Evolutionary conservation across 768 basidiomycete genomes (phyloP).

Genomic region (Xerocomus spinulosus): DNA sequence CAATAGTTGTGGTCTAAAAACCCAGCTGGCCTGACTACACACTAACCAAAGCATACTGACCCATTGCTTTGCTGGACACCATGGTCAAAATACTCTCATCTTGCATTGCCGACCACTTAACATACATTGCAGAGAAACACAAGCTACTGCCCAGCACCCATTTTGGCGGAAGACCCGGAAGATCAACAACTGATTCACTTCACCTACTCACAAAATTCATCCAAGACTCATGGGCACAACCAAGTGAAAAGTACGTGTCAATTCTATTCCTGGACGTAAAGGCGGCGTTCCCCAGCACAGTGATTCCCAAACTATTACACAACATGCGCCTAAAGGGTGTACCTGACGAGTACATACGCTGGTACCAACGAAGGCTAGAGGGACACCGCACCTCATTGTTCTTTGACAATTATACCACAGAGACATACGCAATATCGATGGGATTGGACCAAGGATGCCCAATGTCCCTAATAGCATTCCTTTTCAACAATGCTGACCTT

Average conservation of each 20-base stretch:
- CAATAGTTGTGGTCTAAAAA: slow-evolving; percentile 32
- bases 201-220: not conserved
- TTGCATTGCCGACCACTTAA: not conserved
- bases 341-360: no score
- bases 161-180: not conserved
- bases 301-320: no score
- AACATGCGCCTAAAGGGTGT: no score
- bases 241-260: not conserved
- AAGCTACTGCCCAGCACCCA: not conserved
- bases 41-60: no score
- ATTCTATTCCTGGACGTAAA: not conserved
- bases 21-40: slow-evolving; percentile 32
- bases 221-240: not conserved
- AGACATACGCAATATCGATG: no score
- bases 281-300: no score
- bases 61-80: not conserved
- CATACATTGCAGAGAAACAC: not conserved
- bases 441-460: no score
- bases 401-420: no score
- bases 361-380: no score
- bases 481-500: no score
- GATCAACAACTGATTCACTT: slow-evolving; percentile 4
- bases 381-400: no score
- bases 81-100: not conserved
- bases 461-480: no score